Evolutionary conservation across 2,329 filamentous ascomycete genomes (phyloP), one percentile per base, ranked within the genome.

Genomic region (Fusarium mexicanum): DNA sequence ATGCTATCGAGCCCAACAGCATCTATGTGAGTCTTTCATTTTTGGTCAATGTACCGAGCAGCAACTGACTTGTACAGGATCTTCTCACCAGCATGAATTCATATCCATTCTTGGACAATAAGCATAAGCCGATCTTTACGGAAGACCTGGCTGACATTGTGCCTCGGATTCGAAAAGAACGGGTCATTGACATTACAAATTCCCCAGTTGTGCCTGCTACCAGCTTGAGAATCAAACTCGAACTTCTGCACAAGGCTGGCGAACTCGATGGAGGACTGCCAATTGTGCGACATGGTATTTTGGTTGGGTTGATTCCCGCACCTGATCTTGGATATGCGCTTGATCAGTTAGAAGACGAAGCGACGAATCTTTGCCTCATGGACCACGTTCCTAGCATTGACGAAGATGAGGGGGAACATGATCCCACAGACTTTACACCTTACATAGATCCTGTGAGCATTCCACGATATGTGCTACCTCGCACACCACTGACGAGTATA

Each of bases 31-130:
- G 90, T 29, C 24, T 84, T 38, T 24, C 6, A 14, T 9, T 14
- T 38, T 22, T 40, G 13, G 16, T 18, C 24, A 14, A 12, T 18
- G 13, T 31, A 8, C 3, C 7, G 33, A 22, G 8, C 12, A 41
- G 16, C 55, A 22, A 58, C 79, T 79, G 33, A 79, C 69, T 31
- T 20, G 7, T 18, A 31, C 18, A 93, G 90, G 96, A 98, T 80
- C 89, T 98, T 17, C 87, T 98, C 24, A 98, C 95, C 1, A 95
- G 96, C 80, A 96, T 99, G 93, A 98, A 99, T 82, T 93, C 94
- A 6, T 99, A 98, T 75, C 96, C 96, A 0, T 98, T 97, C 85
- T 89, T 99, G n/a, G 95, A 98, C 83, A 97, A 97, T 84, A 98
- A 98, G 82, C 90, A 95, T 71, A 95, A 97, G 76, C 95, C 96